Conservation (phyloP, 75 land plant species). For the Chamaecyparis obtusa region DNA sequence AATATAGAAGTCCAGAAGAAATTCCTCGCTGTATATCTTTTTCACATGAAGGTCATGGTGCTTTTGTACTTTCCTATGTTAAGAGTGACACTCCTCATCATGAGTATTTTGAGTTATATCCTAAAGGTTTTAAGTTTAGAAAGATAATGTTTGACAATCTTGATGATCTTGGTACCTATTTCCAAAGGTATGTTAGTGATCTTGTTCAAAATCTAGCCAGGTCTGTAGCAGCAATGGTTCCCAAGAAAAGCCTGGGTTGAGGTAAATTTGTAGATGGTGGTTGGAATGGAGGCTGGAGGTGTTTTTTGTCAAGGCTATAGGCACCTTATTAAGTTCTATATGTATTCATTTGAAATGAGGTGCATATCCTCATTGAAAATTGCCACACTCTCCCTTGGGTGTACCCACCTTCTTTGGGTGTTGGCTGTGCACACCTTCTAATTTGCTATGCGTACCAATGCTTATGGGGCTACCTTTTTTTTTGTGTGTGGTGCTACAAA, state of each 20-base stretch:
- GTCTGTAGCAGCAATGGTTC: constrained; percentile 91
- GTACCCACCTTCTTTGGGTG: no score
- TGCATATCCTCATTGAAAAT: no score
- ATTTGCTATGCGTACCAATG: no score
- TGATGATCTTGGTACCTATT: constrained; percentile 76
- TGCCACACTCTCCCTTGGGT: no score
- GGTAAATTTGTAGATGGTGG: constrained; percentile 29
- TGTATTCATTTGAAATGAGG: no score
- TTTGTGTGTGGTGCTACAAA: no score
- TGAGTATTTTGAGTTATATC: constrained; percentile 80
- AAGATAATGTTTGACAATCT: constrained; percentile 76
- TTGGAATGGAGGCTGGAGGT: constrained; percentile 10
- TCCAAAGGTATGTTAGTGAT: constrained; percentile 85
- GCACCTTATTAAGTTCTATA: no score
- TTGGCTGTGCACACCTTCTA: no score
- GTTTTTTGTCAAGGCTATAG: no score
- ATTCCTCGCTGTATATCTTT: constrained; percentile 83
- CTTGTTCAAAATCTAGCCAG: constrained; percentile 59
- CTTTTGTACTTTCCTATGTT: constrained; percentile 80
- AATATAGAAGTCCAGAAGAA: constrained; percentile 65
- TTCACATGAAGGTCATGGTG: constrained; percentile 92
- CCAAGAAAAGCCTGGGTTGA: constrained; percentile 67
- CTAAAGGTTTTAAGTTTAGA: constrained; percentile 89
- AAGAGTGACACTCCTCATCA: constrained; percentile 83
- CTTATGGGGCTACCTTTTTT: no score